A percentile compares a stretch with the other conserved stretches of the same genome.
Conservation (phyloP, 139 green algal species). For the Chlorella sp. region DNA sequence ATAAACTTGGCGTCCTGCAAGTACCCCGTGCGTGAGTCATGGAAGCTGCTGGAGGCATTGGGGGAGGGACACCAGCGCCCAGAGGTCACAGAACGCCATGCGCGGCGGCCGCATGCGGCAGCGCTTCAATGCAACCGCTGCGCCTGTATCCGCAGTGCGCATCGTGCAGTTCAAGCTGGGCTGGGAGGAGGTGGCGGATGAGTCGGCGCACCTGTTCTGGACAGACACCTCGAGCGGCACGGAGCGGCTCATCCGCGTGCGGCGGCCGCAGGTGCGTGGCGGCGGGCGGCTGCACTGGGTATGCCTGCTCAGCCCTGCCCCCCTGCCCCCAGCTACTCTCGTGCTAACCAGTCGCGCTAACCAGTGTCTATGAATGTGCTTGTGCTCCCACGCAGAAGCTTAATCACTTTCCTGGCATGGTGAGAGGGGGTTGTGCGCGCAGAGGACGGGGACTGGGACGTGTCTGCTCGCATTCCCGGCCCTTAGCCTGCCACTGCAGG, state of each 20-base stretch:
- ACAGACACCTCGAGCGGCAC: constrained; percentile 74
- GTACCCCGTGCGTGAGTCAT: too few relatives aligned
- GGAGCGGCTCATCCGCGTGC: constrained; percentile 69
- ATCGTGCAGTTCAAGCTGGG: constrained; percentile 68
- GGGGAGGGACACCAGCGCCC: too few relatives aligned
- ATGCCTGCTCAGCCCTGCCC: neutral
- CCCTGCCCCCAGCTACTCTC: neutral
- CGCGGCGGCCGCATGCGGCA: too few relatives aligned
- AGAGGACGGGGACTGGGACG: too few relatives aligned
- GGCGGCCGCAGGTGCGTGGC: constrained; percentile 48
- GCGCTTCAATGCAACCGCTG: too few relatives aligned
- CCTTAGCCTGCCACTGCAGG: neutral
- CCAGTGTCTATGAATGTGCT: too few relatives aligned
- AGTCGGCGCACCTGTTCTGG: constrained; percentile 77
- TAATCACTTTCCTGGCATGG: constrained; percentile 88
- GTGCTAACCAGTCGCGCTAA: neutral
- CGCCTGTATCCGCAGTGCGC: too few relatives aligned
- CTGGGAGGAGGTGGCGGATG: constrained; percentile 73
- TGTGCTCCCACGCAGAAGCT: constrained; percentile 63
- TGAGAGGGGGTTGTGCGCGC: constrained; percentile 19
- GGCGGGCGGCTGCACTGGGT: neutral
- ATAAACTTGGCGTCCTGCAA: too few relatives aligned
- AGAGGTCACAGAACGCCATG: too few relatives aligned
- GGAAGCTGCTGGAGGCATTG: too few relatives aligned
- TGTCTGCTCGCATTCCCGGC: too few relatives aligned